phyloP scores from a whole-genome alignment of 2,329 filamentous ascomycete genomes.

The Colletotrichum australisinense region DNA sequence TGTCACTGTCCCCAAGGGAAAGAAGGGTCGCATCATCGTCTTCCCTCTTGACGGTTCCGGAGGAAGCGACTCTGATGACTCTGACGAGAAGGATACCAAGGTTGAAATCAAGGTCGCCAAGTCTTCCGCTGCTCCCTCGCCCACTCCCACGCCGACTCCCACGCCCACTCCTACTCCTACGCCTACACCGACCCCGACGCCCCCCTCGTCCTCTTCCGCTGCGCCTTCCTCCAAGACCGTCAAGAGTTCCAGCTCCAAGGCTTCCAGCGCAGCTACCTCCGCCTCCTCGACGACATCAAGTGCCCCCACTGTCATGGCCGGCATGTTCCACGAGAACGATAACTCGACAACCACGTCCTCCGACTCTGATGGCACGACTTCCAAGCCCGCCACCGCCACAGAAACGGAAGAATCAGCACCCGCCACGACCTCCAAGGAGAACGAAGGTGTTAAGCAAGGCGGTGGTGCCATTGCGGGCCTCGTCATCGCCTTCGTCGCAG shows the following conservation, averaged over 20 bases:
- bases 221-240: slow-evolving; percentile 34
- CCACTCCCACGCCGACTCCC: slow-evolving; percentile 33
- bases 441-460: slow-evolving; percentile 60
- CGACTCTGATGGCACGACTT: slow-evolving; percentile 38
- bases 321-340: slow-evolving; percentile 66
- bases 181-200: slow-evolving; percentile 41
- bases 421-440: slow-evolving; percentile 51
- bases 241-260: slow-evolving; percentile 20
- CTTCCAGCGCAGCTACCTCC: slow-evolving; percentile 13
- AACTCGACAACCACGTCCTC: slow-evolving; percentile 43
- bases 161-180: slow-evolving; percentile 40
- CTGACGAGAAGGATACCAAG: slow-evolving; percentile 20
- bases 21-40: slow-evolving; percentile 75
- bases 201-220: slow-evolving; percentile 42
- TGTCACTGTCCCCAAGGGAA: slow-evolving; percentile 77
- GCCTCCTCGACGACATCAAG: slow-evolving; percentile 4
- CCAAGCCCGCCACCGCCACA: slow-evolving; percentile 42
- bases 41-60: slow-evolving; percentile 59
- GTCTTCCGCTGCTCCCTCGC: slow-evolving; percentile 35
- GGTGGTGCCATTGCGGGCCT: slow-evolving; percentile 64
- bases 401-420: slow-evolving; percentile 42
- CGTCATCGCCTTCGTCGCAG: slow-evolving; percentile 66
- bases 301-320: slow-evolving; percentile 50
- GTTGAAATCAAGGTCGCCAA: slow-evolving; percentile 26
- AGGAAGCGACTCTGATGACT: slow-evolving; percentile 39